phyloP scores from a whole-genome alignment of 2,329 filamentous ascomycete species.

The Knoxdaviesia capensis region DNA sequence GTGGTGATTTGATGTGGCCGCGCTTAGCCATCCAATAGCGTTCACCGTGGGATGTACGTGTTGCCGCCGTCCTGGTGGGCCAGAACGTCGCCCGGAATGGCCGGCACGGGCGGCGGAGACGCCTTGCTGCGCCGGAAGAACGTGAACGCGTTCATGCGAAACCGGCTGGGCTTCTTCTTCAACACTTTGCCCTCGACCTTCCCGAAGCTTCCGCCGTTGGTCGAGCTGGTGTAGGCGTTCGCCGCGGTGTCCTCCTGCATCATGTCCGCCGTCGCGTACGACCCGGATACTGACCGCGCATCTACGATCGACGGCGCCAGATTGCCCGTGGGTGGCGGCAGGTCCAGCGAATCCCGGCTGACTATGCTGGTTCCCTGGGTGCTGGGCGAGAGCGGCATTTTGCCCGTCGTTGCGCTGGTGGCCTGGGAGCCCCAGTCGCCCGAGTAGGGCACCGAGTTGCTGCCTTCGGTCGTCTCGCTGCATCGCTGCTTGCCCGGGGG shows the following conservation, averaged over 20 bases:
- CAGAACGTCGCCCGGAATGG: neutral
- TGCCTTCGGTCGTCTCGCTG: constrained; percentile 42
- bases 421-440: constrained; percentile 43
- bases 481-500: constrained; percentile 29
- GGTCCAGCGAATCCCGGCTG: constrained; percentile 36
- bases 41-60: too few relatives aligned
- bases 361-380: constrained; percentile 46
- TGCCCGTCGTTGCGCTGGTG: constrained; percentile 41
- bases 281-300: too few relatives aligned
- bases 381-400: constrained; percentile 43
- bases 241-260: too few relatives aligned
- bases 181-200: constrained; percentile 28
- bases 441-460: constrained; percentile 28
- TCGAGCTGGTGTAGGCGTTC: constrained; percentile 8
- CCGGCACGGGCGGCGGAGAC: constrained; percentile 2
- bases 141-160: constrained; percentile 39
- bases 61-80: too few relatives aligned
- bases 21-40: too few relatives aligned
- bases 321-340: constrained; percentile 7
- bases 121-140: constrained; percentile 33
- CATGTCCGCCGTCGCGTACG: too few relatives aligned
- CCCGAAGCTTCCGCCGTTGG: constrained; percentile 19
- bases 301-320: too few relatives aligned
- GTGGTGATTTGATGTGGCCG: too few relatives aligned
- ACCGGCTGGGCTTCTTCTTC: constrained; percentile 42